A percentile compares a stretch with the other conserved stretches of the same genome.
Evolutionary conservation across 768 basidiomycete species (phyloP).

Genomic region (Megacollybia marginata): DNA sequence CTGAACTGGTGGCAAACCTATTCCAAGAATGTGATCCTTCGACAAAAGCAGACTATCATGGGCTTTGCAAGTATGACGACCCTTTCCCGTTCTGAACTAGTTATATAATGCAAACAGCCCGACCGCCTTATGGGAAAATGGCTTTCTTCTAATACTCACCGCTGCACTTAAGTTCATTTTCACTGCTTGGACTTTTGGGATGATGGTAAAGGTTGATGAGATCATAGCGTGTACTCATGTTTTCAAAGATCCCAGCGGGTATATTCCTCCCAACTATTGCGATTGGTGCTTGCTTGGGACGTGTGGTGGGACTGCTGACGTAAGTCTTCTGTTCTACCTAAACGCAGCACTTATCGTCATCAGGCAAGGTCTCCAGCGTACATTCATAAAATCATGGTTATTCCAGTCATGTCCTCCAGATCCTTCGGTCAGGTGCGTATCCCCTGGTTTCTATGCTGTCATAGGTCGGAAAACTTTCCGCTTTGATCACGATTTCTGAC

Average conservation of each 20-base stretch:
- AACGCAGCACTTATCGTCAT: neutral
- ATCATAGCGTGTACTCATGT: neutral
- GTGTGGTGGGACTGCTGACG: constrained; percentile 64
- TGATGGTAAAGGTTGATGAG: constrained; percentile 46
- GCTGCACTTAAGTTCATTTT: constrained; percentile 53
- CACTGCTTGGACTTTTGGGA: constrained; percentile 75
- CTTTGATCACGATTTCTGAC: no score
- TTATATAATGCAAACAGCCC: constrained; percentile 31
- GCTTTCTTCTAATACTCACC: constrained; percentile 58
- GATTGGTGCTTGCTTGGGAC: constrained; percentile 66
- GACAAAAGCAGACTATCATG: constrained; percentile 57
- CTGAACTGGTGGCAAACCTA: constrained; percentile 76
- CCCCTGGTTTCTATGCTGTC: constrained; percentile 72
- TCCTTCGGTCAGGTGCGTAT: constrained; percentile 58
- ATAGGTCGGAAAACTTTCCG: constrained; percentile 20
- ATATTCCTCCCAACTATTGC: constrained; percentile 74
- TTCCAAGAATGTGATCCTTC: constrained; percentile 74
- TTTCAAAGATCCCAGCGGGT: constrained; percentile 59
- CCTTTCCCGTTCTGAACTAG: neutral
- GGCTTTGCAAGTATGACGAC: constrained; percentile 67
- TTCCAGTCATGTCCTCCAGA: constrained; percentile 71
- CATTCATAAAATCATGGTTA: constrained; percentile 62
- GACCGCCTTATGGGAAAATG: constrained; percentile 58
- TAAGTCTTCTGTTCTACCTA: constrained; percentile 22
- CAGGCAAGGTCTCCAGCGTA: constrained; percentile 60